Evolutionary conservation across 495 filamentous ascomycete species (phyloP), one percentile per base, ranked within the genome.

Genomic region (Entonaema liquescens): DNA sequence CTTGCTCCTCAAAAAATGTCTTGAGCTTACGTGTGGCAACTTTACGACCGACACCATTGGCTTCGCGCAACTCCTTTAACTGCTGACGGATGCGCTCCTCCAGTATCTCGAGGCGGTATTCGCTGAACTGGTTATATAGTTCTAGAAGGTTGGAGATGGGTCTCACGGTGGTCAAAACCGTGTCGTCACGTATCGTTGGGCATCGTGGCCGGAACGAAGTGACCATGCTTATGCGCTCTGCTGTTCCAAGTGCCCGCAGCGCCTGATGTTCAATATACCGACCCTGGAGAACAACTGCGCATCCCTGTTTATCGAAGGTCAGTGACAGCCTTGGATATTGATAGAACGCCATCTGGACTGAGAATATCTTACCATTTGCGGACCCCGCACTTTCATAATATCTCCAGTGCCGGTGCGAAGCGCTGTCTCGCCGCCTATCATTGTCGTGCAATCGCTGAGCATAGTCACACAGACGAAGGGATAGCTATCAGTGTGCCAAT

Each of bases 381-480:
- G 91, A 25, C 89, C 88, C 56, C 90, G 84, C 49, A 92, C 87
- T 78, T 91, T 91, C 73, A 89, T 79, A 29, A 92, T 82, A 19
- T 89, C 86, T 1, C 89, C 89, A 28, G 77, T 82, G 2, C 84
- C 88, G 3, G 85, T 91, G 55, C 83, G 81, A 31, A 92, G 78
- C 9, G 88, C 90, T 17, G 90, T 92, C 77, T 92, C 91, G 6
- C 91, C 91, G 36, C 90, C 90, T 31, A 90, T 80, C 90, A 92
- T 93, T 28, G 83, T 81, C 1, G 82, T 86, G 50, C 88, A 89
- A 72, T 93, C 90, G 61, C 88, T 91, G 56, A 92, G 85, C 91
- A 92, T 92, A 13, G 88, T 83, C 40, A 93, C 90, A 70, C 91
- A 92, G 21, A 93, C 91, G 67, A 92, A 92, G 0, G 90, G 91